Base-by-base conservation (phyloP, 2,329 filamentous ascomycete species). In the Gaeumannomyces tritici region DNA sequence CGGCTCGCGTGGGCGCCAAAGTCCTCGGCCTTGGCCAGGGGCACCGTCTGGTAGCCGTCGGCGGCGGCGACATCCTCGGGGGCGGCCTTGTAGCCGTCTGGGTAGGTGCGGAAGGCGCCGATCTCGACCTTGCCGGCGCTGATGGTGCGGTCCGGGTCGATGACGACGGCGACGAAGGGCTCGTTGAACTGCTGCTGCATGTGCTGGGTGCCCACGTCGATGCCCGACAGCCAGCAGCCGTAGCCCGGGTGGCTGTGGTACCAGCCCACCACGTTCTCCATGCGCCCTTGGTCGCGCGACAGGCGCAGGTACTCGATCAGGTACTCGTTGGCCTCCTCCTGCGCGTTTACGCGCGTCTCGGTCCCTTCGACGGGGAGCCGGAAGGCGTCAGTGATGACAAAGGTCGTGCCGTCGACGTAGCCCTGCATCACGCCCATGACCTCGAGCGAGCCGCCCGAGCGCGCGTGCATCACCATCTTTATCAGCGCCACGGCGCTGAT, bases 401-500 rank as follows among this genome's bases (percentile, higher is more conserved):
- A 90, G 1, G 90, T 84, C 70, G 96, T 88, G 55, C 88, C 86
- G 67, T 91, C 85, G 60, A 96, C 89, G 74, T 96, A 96, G 65
- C 95, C 95, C 72, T 96, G 90, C 95, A 99, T 99, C 69, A 99
- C 76, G 63, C 95, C 95, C 95, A 99, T 99, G 70, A 99, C 85
- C 79, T 99, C 95, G 67, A 98, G 83, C 31, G 85, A 86, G 63
- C 95, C 93, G 67, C 95, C 95, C 0, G 91, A 93, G n/a, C 95
- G 90, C 12, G 95, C 95, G 74, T 99, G 95, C 90, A 97, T 98
- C 66, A 96, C 91, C 95, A 99, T 99, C 79, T 99, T 99, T 69
- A 98, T 85, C 64, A 99, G 84, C 6, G 95, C 95, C 15, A 96
- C 88, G 63, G 95, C 92, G 61, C 91, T 96, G 76, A 99, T 93